Evolutionary conservation across 2,329 filamentous ascomycete species (phyloP).

Genomic region (Aspergillus sclerotialis): DNA sequence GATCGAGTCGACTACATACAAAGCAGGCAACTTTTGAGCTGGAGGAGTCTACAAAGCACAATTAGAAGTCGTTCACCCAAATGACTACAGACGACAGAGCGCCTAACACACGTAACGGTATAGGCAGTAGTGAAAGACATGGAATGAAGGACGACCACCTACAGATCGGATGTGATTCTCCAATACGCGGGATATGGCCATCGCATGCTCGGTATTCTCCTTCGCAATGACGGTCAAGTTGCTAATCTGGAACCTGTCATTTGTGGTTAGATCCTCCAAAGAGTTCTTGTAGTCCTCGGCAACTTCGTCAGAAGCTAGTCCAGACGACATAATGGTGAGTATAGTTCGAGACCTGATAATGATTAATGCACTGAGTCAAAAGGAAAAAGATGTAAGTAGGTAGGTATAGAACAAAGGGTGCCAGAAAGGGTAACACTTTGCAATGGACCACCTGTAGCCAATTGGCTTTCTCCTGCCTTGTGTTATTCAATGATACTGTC

Average conservation of each 20-base stretch:
- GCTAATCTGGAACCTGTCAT: constrained; percentile 92
- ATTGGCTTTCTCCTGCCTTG: constrained; percentile 6
- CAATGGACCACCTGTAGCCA: background rate
- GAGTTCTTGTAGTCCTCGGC: constrained; percentile 92
- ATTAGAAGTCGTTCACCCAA: constrained; percentile 25
- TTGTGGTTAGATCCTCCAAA: constrained; percentile 81
- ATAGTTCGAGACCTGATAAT: constrained; percentile 6
- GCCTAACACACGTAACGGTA: constrained; percentile 7
- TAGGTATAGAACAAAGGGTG: constrained; percentile 1
- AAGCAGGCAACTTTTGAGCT: constrained; percentile 82
- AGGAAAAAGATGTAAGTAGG: too few species aligned
- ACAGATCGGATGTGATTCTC: constrained; percentile 93
- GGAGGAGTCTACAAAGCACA: constrained; percentile 64
- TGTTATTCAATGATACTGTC: too few species aligned
- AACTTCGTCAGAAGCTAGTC: constrained; percentile 67
- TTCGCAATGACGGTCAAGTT: constrained; percentile 96
- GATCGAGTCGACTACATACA: constrained; percentile 96
- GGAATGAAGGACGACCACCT: constrained; percentile 42
- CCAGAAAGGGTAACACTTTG: background rate
- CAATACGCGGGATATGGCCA: constrained; percentile 83
- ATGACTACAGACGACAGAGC: constrained; percentile 14
- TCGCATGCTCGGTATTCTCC: constrained; percentile 92
- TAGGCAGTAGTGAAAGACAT: constrained; percentile 5
- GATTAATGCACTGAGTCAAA: too few species aligned
- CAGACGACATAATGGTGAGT: constrained; percentile 56